A percentile compares a stretch with the other conserved stretches of the same genome.
These are phyloP conservation scores for Pyrus bretschneideri DNA, from an alignment of 306 rosid genomes.

Conservation along the genomic window DNA sequence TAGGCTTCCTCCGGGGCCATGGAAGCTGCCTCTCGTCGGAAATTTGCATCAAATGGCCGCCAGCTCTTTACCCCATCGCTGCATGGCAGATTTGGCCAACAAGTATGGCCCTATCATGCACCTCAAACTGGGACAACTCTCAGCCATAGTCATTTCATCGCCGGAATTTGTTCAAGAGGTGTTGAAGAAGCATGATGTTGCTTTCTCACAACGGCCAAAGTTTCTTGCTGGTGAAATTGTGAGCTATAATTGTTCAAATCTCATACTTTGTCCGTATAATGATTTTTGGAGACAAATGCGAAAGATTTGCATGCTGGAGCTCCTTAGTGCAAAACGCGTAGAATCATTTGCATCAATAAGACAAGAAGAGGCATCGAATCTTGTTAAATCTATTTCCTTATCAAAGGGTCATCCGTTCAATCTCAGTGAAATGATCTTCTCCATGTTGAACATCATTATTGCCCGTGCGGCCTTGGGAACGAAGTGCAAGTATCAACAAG, in stretches of 20 bases:
- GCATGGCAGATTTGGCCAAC: not conserved
- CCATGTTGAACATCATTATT: not conserved
- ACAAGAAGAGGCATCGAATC: not conserved
- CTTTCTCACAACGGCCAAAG: not conserved
- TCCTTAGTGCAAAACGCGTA: not conserved
- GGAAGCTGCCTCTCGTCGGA: not conserved
- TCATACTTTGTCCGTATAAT: not conserved
- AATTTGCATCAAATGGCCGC: not conserved
- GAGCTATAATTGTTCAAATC: not conserved
- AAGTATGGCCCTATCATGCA: not conserved
- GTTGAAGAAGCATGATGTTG: not conserved
- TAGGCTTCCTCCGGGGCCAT: not conserved
- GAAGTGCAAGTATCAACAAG: not conserved
- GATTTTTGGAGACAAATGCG: not conserved
- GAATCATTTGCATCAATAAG: not conserved
- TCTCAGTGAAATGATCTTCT: not conserved
- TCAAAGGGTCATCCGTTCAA: not conserved
- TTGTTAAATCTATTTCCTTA: not conserved
- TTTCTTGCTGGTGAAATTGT: not conserved
- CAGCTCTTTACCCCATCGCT: not conserved
- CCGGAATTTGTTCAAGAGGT: not conserved
- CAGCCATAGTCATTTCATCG: not conserved
- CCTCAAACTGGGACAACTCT: not conserved
- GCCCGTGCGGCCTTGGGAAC: not conserved
- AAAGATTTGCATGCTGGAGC: not conserved